Evolutionary conservation across 2,329 filamentous ascomycete species (phyloP), one percentile per base, ranked within the genome.

Genomic region (Conoideocrella luteorostrata): DNA sequence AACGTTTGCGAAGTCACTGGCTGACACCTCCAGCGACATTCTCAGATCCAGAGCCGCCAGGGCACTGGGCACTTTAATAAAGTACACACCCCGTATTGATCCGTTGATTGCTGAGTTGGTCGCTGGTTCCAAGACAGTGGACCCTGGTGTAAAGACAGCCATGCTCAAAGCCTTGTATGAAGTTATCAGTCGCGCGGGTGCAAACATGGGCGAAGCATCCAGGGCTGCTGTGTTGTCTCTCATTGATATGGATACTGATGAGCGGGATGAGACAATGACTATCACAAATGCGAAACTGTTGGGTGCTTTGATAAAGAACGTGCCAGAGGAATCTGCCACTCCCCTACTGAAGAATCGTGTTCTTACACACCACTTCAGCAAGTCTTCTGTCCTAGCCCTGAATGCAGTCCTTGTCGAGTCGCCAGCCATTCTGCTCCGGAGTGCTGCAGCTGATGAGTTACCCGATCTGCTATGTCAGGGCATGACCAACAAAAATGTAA

Each of bases 81-180:
- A 90, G 48, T 80, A 96, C 58, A 97, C 91, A 1, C 91, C 93
- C 21, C 83, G 94, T 58, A 88, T 98, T 20, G 94, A 98, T 64
- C 93, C 94, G 40, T 76, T 98, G 43, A 94, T 98, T 51, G 71
- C 78, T 48, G 93, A 98, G 66, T 76, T 98, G 38, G 89, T 97
- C 17, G 86, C 93, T n/a, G 93, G 93, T 37, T 93, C 89, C 21
- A 96, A 91, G 72, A 97, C 93, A 0, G 50, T 58, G 18, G 91
- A 97, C 59, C 60, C 80, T 5, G 91, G 91, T 36, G 93, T 98
- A 51, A 87, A 81, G 66, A 93, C 86, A 52, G 93, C 93, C 22
- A 98, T 98, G 93, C 76, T 98, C 56, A 95, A 94, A 71, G 93
- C 93, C 3, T 69, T 98, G 36, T 96, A 94, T 60, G 91, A 97